Base-by-base conservation (phyloP, 2,329 filamentous ascomycete genomes). In the Calonectria pauciramosa region DNA sequence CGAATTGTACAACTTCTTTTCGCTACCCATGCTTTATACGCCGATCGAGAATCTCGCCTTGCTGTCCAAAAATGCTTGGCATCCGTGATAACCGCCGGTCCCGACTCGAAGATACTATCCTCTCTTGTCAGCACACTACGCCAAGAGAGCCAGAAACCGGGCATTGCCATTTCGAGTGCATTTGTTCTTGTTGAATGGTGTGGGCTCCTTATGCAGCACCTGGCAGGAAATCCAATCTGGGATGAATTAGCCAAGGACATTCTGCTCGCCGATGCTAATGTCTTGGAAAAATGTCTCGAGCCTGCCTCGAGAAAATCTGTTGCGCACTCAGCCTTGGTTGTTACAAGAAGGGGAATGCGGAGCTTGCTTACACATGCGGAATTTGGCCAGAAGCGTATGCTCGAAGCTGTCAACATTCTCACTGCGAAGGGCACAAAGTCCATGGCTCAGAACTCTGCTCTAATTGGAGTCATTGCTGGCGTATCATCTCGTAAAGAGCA, bases 181-280 rank as follows among this genome's bases (percentile, higher is more conserved):
- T 98, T 98, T 83, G 95, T 98, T 64, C 88, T 99, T 79, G 90
- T 97, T 18, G 95, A 98, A 84, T 99, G 96, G 96, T 95, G 93
- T 84, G 94, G 94, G 73, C 85, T 96, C 72, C 86, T 98, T 66
- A 90, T 98, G 79, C 93, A 96, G 81, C 90, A 93, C 72, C 88
- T 96, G 32, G 91, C 91, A 38, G 89, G 89, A 63, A 91, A 90
- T 20, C 82, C 89, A 13, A 84, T 91, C 54, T 96, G 93, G 93
- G 90, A 91, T 66, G 88, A 88, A 80, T 92, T 93, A 83, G 91
- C 91, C 68, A 82, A 89, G 77, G 92, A 95, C 41, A 86, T 97
- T 52, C 86, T 97, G 34, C 84, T 91, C 41, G 91, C 93, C 64
- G 89, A 94, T 83, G 94, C 95, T 30, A 92, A 93, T 82, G 91